Conservation (phyloP, 805 yeast species). For the Torulaspora maleeae region DNA sequence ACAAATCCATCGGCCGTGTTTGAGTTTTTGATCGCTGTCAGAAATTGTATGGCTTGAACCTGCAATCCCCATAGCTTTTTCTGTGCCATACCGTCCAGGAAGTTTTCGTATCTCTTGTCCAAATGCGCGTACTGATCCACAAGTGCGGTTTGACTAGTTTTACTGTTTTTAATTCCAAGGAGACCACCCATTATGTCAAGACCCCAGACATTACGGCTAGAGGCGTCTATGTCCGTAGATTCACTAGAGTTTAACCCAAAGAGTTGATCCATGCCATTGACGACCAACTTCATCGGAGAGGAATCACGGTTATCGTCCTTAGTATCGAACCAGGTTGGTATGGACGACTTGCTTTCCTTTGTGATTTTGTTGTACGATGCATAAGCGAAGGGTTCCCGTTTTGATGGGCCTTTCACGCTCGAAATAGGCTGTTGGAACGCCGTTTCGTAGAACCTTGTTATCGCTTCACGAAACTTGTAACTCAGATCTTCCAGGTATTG, state of each 20-base stretch:
- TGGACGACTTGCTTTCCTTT: constrained; percentile 19
- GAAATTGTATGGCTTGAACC: constrained; percentile 20
- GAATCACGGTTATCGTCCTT: constrained; percentile 3
- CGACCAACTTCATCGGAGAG: constrained; percentile 25
- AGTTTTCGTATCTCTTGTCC: constrained; percentile 16
- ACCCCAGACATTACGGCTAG: constrained; percentile 9
- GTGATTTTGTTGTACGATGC: constrained; percentile 15
- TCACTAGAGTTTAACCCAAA: constrained; percentile 5
- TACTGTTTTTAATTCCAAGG: constrained; percentile 3
- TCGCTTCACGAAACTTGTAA: constrained; percentile 21
- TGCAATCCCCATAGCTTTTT: constrained; percentile 28
- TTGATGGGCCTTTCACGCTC: neutral
- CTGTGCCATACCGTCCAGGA: constrained; percentile 21
- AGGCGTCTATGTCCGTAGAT: neutral
- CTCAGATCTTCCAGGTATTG: constrained; percentile 29
- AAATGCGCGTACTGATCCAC: neutral
- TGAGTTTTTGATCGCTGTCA: constrained; percentile 18
- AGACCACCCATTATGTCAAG: constrained; percentile 24
- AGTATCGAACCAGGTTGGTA: constrained; percentile 22
- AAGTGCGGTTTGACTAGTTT: neutral
- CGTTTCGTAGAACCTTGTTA: constrained; percentile 21
- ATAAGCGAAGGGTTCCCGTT: constrained; percentile 25
- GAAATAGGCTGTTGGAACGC: constrained; percentile 4
- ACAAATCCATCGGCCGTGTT: constrained; percentile 11
- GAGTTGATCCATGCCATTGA: constrained; percentile 26